These are phyloP conservation scores for Lophium mytilinum DNA, from an alignment of 495 filamentous ascomycete genomes.

Conservation along the genomic window DNA sequence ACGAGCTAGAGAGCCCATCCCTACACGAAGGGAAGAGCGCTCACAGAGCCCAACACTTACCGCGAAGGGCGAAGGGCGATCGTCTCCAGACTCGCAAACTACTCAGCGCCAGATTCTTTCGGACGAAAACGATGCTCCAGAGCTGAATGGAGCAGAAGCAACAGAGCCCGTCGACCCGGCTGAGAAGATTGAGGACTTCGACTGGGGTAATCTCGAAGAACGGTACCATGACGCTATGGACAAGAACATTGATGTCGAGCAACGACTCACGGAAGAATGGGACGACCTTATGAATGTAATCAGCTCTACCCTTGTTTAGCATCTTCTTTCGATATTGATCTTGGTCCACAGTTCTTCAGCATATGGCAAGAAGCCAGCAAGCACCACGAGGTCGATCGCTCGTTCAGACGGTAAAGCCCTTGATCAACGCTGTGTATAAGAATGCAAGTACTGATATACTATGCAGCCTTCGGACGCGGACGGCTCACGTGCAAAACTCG, in stretches of 20 bases:
- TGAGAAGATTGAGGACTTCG: slow-evolving; percentile 10
- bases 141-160: neutral
- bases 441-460: neutral
- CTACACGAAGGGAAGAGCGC: neutral
- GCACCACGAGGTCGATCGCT: slow-evolving; percentile 60
- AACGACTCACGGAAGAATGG: slow-evolving; percentile 49
- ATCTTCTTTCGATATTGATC: neutral
- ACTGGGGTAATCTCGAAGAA: slow-evolving; percentile 50
- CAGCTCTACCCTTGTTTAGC: neutral
- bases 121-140: neutral
- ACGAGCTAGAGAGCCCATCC: neutral
- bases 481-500: slow-evolving; percentile 60
- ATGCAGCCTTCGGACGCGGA: slow-evolving; percentile 63
- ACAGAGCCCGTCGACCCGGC: slow-evolving; percentile 1
- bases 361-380: slow-evolving; percentile 60
- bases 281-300: slow-evolving; percentile 16
- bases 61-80: neutral
- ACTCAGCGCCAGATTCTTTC: slow-evolving; percentile 1
- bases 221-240: slow-evolving; percentile 54
- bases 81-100: neutral
- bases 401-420: slow-evolving; percentile 50
- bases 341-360: slow-evolving; percentile 50
- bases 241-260: slow-evolving; percentile 51
- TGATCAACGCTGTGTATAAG: neutral
- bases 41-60: slow-evolving; percentile 1